phyloP scores from a whole-genome alignment of 257 asterid species.

The Cruciata laevipes region DNA sequence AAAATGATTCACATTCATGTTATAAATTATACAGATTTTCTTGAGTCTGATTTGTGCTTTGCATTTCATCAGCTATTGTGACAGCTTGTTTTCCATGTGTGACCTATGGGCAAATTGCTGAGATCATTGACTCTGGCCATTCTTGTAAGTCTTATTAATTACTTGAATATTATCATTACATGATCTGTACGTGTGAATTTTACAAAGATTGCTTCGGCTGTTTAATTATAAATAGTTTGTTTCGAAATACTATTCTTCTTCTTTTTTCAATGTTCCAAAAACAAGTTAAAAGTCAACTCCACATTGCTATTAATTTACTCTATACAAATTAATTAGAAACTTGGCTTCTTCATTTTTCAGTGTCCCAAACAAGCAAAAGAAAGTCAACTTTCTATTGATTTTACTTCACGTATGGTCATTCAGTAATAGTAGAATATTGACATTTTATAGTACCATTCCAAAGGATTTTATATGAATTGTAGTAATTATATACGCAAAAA shows the following conservation, averaged over 20 bases:
- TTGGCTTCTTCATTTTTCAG: neutral
- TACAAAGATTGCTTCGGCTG: too few species aligned
- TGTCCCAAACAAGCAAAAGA: neutral
- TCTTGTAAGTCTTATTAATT: conserved; percentile 28
- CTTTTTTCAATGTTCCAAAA: too few species aligned
- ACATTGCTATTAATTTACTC: neutral
- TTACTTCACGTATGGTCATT: neutral
- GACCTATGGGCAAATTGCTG: conserved; percentile 62
- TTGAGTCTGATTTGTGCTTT: neutral
- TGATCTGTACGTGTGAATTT: neutral
- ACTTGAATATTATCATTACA: neutral
- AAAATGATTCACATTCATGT: neutral
- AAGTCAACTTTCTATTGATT: neutral
- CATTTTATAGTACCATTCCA: neutral
- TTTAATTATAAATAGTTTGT: too few species aligned
- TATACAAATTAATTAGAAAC: too few species aligned
- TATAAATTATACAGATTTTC: too few species aligned
- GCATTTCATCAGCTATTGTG: conserved; percentile 29
- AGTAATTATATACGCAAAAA: too few species aligned
- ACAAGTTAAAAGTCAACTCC: neutral
- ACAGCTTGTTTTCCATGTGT: conserved; percentile 37
- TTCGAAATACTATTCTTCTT: neutral
- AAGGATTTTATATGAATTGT: neutral
- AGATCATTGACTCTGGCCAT: conserved; percentile 44
- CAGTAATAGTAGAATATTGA: neutral